Evolutionary conservation across 2,329 filamentous ascomycete species (phyloP).

Genomic region (Cadophora gregata): DNA sequence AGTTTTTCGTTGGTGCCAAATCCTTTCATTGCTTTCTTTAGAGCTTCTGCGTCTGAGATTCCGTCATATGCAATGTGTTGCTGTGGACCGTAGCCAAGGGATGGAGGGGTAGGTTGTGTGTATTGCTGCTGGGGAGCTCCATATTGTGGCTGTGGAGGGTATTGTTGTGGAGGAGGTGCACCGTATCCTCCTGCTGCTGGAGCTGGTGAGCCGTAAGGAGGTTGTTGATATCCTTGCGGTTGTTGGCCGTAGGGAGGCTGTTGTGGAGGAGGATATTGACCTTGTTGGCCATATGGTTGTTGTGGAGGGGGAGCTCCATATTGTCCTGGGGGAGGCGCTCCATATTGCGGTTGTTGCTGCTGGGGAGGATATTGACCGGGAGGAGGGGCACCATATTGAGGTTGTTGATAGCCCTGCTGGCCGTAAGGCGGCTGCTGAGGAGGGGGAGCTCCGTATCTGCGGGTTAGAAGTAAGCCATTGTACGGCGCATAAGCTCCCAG

Average conservation of each 20-base stretch:
- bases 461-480: conserved; percentile 14
- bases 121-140: conserved; percentile 45
- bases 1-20: conserved; percentile 87
- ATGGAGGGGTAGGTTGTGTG: conserved; percentile 65
- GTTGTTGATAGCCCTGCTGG: conserved; percentile 23
- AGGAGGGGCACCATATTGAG: conserved; percentile 25
- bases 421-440: conserved; percentile 24
- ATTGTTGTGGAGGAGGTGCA: conserved; percentile 32
- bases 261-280: conserved; percentile 27
- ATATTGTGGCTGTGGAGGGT: conserved; percentile 41
- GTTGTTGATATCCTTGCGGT: conserved; percentile 9
- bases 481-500: background rate
- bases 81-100: conserved; percentile 75
- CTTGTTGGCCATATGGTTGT: conserved; percentile 23
- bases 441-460: conserved; percentile 25
- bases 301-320: conserved; percentile 30
- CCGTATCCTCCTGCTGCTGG: conserved; percentile 24
- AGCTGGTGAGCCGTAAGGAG: conserved; percentile 22
- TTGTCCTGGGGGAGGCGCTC: conserved; percentile 27
- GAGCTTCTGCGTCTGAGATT: conserved; percentile 68
- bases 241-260: conserved; percentile 31
- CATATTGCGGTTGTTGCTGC: conserved; percentile 21
- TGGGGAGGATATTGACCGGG: conserved; percentile 28
- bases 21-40: conserved; percentile 89
- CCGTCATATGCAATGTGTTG: conserved; percentile 75